A percentile compares a stretch with the other conserved stretches of the same genome.
Evolutionary conservation across 2,329 filamentous ascomycete species (phyloP).

Genomic region (Aspergillus novoparasiticus): DNA sequence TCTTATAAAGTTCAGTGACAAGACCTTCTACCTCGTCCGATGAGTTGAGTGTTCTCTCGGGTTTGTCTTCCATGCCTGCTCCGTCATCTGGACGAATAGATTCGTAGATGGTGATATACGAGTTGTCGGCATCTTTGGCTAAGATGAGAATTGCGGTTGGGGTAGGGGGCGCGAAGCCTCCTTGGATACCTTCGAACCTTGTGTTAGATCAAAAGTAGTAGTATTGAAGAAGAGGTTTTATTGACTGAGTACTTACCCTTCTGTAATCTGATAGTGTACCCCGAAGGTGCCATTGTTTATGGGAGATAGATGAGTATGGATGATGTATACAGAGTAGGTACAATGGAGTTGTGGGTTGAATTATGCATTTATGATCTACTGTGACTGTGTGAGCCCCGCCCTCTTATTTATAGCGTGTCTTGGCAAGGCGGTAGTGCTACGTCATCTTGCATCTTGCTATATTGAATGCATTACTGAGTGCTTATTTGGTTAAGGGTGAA

Average conservation of each 20-base stretch:
- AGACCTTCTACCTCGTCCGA: neutral
- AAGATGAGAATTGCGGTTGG: neutral
- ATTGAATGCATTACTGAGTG: no score
- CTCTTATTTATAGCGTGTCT: no score
- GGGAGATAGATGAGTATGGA: no score
- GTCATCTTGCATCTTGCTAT: no score
- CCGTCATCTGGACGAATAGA: neutral
- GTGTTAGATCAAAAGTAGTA: neutral
- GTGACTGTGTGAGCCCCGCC: no score
- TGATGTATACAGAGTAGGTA: no score
- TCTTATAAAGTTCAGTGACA: neutral
- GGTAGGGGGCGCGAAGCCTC: neutral
- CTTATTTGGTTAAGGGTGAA: no score
- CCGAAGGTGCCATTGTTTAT: neutral
- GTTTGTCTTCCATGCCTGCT: neutral
- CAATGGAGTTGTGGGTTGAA: no score
- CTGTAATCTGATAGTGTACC: neutral
- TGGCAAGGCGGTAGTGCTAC: no score
- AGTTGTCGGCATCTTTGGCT: neutral
- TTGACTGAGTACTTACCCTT: neutral
- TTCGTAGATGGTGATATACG: neutral
- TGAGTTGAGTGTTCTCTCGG: neutral
- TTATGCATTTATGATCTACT: no score
- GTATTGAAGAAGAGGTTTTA: neutral
- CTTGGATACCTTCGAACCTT: neutral